Evolutionary conservation across 1,284 basidiomycete species (phyloP), one percentile per base, ranked within the genome.

Genomic region (Boletus sp.): DNA sequence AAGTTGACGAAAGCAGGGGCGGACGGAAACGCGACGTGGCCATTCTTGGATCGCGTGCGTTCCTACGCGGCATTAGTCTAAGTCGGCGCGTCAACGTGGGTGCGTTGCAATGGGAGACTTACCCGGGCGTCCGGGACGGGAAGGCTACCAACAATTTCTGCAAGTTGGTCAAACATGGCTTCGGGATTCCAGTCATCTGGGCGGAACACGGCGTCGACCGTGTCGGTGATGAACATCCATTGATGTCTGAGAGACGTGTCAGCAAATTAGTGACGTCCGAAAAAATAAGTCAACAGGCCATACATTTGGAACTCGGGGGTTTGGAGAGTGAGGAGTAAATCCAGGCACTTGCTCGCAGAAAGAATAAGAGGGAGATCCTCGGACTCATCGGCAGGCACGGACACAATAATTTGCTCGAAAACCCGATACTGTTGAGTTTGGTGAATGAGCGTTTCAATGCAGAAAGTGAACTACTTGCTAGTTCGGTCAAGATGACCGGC

Each of bases 161-260:
- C 84, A 0, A 98, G 72, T 38, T 88, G 85, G 65, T 99, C 95
- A 65, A 98, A 80, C 69, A 98, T 82, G 2, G 92, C 88, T 54
- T 91, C 87, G 1, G 94, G 87, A 38, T 73, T 72, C 80, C 88
- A 94, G 37, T 84, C 76, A 54, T 94, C 86, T 0, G 91, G 86
- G 8, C 85, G 86, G 66, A 94, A 94, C 10, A 94, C 81, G 0
- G 94, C 94, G 61, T 99, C 96, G 5, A 94, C 90, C 0, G 95
- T 98, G 67, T 99, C 96, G 0, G 94, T 96, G 46, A 98, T 84
- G 63, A 99, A 99, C 59, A 97, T 89, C 95, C 96, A 99, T 74
- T 99, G 94, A 67, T 99, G 91, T 56, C 94, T 96, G 20, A 46
- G 34, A 42, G 5, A 9, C 2, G 32, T 33, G 40, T 60, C 16